Conservation (phyloP, 257 asterid genomes). For the Ophiorrhiza pumila region DNA sequence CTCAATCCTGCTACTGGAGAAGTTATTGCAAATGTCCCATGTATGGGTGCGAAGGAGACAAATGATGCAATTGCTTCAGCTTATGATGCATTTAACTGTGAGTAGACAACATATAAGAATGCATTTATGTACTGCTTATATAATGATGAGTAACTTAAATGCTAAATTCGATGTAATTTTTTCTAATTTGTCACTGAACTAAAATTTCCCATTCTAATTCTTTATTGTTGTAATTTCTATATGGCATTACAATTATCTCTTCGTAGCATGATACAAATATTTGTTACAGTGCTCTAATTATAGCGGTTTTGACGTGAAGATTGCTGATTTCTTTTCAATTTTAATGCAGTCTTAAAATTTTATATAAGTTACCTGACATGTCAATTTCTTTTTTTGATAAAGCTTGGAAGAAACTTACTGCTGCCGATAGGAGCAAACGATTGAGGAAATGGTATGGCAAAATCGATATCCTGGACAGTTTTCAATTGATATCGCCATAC, state of each 20-base stretch:
- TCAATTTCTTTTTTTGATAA: constrained; percentile 21
- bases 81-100: constrained; percentile 69
- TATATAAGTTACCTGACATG: constrained; percentile 7
- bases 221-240: neutral
- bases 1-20: constrained; percentile 92
- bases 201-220: neutral
- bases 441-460: constrained; percentile 67
- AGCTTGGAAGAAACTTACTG: constrained; percentile 98
- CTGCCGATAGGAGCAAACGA: constrained; percentile 84
- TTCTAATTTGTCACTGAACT: neutral
- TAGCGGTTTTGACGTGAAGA: neutral
- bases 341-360: neutral
- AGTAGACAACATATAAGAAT: constrained; percentile 18
- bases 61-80: constrained; percentile 93
- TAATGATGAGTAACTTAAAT: no score
- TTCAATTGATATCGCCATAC: neutral
- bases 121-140: no score
- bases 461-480: neutral
- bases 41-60: constrained; percentile 90
- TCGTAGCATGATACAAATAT: neutral
- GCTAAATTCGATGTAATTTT: neutral
- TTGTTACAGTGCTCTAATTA: neutral
- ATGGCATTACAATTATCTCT: neutral
- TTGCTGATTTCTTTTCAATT: neutral
- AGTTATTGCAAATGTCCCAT: constrained; percentile 69